A percentile compares a stretch with the other conserved stretches of the same genome.
phyloP scores from a whole-genome alignment of 2,329 filamentous ascomycete species.

The Colletotrichum tabaci region DNA sequence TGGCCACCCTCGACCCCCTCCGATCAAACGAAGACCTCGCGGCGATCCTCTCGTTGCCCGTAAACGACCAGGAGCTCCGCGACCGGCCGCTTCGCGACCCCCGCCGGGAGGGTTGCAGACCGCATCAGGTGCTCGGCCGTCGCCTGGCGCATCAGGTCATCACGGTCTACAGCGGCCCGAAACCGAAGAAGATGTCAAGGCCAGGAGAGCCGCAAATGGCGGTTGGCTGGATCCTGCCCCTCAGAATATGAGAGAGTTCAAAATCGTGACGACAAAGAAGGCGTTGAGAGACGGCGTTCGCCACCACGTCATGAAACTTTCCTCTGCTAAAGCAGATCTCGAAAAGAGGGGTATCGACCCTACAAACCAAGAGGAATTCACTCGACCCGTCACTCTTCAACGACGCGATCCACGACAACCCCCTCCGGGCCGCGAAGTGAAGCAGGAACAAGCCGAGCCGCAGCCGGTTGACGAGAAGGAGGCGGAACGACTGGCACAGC shows the following conservation, averaged over 20 bases:
- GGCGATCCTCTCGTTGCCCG: constrained; percentile 76
- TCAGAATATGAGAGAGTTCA: constrained; percentile 60
- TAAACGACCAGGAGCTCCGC: constrained; percentile 62
- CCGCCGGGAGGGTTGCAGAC: constrained; percentile 45
- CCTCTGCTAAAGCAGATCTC: constrained; percentile 65
- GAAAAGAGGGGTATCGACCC: constrained; percentile 77
- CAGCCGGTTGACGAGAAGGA: constrained; percentile 69
- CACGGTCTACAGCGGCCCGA: constrained; percentile 41
- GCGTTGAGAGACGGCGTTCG: constrained; percentile 84
- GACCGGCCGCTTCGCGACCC: constrained; percentile 48
- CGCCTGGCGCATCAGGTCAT: constrained; percentile 28
- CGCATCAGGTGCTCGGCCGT: constrained; percentile 40
- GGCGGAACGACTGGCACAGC: constrained; percentile 76
- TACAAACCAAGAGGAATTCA: constrained; percentile 82
- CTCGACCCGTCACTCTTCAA: constrained; percentile 89
- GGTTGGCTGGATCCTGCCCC: constrained; percentile 72
- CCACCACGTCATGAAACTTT: constrained; percentile 88
- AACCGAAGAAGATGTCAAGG: constrained; percentile 47
- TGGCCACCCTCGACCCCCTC: constrained; percentile 54
- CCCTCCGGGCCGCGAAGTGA: constrained; percentile 74
- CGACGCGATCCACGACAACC: constrained; percentile 86
- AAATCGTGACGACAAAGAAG: constrained; percentile 85
- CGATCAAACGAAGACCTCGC: constrained; percentile 61
- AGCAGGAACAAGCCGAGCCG: constrained; percentile 68
- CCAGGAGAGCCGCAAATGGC: constrained; percentile 53